Base-by-base conservation (phyloP, 1,284 basidiomycete genomes). In the Papiliotrema terrestris region DNA sequence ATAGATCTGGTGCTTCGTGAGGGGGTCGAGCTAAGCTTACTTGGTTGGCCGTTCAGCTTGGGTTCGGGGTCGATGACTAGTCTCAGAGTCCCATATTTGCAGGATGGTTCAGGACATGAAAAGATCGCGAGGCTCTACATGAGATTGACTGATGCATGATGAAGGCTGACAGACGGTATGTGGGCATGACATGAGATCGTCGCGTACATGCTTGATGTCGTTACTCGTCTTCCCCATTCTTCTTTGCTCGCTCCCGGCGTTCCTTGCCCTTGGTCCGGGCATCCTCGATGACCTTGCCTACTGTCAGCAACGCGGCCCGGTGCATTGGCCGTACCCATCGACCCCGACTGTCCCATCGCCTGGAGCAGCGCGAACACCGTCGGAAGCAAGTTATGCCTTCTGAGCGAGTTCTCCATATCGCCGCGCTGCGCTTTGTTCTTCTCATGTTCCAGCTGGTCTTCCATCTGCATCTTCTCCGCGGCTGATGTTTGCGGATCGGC, bases 341-440 rank as follows among this genome's bases (percentile, higher is more conserved):
- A 43, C 20, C 64, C 68, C 41, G 62, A 69, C 58, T 68, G 56
- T 11, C 68, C 68, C 45, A 74, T 57, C n/a, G 67, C 67, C 54
- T 68, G 71, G 52, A 76, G 61, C 49, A 72, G 41, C 19, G 59
- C 63, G 36, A 72, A 64, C 37, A 71, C 69, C 23, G 65, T 59
- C 15, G 59, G 63, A 13, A 71, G 52, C 25, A 75, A 62, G 49
- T 76, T 76, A 58, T 73, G 66, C 46, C 69, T 47, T 79, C 86
- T 79, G 68, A 93, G 88, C 45, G 85, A 84, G 49, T 77, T 77
- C 55, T 77, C 75, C 25, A 66, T 44, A 11, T 54, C 38, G 85
- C 92, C 94, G 45, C 84, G 81, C 61, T 86, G 82, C 23, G 87
- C 82, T 77, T 94, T 92, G 15, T 80, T 78, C 55, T 83, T 84